phyloP scores from a whole-genome alignment of 2,329 filamentous ascomycete species.

The Venturia carpophila region DNA sequence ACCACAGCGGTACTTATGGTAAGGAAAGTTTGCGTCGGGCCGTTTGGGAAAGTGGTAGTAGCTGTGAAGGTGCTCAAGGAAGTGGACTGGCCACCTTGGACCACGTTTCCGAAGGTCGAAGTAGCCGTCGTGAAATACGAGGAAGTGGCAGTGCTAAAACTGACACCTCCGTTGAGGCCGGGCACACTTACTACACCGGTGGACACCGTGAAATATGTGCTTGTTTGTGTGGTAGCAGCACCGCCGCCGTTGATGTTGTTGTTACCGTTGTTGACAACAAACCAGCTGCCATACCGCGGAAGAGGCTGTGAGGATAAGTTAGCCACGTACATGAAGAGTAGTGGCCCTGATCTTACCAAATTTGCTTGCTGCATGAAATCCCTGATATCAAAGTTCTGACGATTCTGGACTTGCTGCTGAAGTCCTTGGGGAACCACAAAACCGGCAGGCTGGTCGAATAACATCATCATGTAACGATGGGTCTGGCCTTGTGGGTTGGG shows the following conservation, averaged over 20 bases:
- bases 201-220: not conserved
- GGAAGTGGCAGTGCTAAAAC: not conserved
- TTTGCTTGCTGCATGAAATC: conserved; percentile 15
- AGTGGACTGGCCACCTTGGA: conserved; percentile 6
- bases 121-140: conserved; percentile 4
- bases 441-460: conserved; percentile 12
- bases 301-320: not conserved
- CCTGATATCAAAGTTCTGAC: conserved; percentile 10
- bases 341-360: not conserved
- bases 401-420: conserved; percentile 9
- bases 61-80: not conserved
- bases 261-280: conserved; percentile 11
- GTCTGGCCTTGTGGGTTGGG: conserved; percentile 4
- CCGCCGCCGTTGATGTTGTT: not conserved
- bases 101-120: not conserved
- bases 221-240: not conserved
- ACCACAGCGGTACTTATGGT: conserved; percentile 8
- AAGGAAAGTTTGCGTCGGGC: conserved; percentile 12
- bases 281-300: conserved; percentile 13
- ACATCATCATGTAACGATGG: conserved; percentile 13
- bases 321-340: not conserved
- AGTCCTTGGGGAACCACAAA: not conserved
- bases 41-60: conserved; percentile 13
- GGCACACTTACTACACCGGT: not conserved
- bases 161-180: conserved; percentile 7